Percentiles rank a stretch among this genome's conserved stretches.
Evolutionary conservation across 2,329 filamentous ascomycete genomes (phyloP).

Genomic region (Penicillium italicum): DNA sequence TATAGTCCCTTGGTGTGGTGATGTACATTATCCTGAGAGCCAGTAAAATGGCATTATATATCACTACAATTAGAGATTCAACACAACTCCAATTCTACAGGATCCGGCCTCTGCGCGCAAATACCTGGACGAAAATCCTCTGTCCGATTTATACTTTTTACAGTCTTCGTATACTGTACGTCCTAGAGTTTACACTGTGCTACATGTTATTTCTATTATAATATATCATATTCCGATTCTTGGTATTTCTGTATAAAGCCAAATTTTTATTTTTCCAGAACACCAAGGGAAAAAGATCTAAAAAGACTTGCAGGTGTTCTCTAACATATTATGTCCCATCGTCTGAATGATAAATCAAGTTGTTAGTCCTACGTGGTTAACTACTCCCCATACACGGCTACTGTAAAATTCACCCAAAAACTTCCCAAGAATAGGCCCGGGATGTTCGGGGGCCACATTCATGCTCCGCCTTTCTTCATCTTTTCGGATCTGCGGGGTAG

Average conservation of each 20-base stretch:
- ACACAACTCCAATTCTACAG: neutral
- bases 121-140: neutral
- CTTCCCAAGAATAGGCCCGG: neutral
- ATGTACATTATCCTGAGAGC: neutral
- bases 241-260: neutral
- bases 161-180: neutral
- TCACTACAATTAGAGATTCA: neutral
- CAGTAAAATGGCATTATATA: neutral
- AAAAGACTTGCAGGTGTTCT: neutral
- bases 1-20: neutral
- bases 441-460: neutral
- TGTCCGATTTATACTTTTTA: neutral
- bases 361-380: neutral
- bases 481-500: slow-evolving; percentile 22
- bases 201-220: neutral
- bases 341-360: too few species aligned
- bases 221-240: neutral
- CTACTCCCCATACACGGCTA: neutral
- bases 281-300: neutral
- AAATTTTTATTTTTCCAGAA: neutral
- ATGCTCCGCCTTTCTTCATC: slow-evolving; percentile 13
- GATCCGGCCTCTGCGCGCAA: neutral
- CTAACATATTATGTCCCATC: neutral
- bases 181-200: neutral
- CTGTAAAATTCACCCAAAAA: neutral